Conservation (phyloP, 176 grass and related monocot genomes). For the Leersia perrieri region DNA sequence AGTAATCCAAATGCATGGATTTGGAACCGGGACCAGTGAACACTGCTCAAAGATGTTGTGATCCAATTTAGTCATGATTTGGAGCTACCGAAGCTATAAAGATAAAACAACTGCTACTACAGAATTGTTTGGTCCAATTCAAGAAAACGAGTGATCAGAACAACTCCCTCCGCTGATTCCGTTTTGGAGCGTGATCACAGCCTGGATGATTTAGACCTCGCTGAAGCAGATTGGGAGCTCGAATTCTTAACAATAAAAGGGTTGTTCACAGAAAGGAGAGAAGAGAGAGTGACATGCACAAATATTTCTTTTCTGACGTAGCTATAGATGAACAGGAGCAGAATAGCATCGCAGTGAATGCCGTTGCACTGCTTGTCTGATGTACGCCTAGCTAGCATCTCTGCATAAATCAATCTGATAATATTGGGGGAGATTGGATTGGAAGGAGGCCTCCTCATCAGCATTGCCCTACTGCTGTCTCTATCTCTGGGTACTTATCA, state of each 20-base stretch:
- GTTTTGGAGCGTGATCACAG: conserved; percentile 46
- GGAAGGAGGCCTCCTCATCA: neutral
- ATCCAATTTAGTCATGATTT: conserved; percentile 1
- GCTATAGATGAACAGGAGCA: conserved; percentile 31
- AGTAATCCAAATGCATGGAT: neutral
- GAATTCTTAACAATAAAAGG: neutral
- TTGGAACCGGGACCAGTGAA: conserved; percentile 1
- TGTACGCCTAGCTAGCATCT: conserved; percentile 20
- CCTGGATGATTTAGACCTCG: conserved; percentile 52
- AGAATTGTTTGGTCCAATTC: conserved; percentile 10
- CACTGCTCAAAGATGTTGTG: conserved; percentile 19
- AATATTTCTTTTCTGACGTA: neutral
- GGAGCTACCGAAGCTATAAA: conserved; percentile 14
- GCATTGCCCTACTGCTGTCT: conserved; percentile 11
- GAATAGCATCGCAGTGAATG: conserved; percentile 29
- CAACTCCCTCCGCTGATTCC: conserved; percentile 38
- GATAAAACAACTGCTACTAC: neutral
- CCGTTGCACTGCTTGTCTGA: conserved; percentile 6
- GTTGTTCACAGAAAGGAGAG: neutral
- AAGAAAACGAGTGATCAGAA: conserved; percentile 30
- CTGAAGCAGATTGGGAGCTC: conserved; percentile 29
- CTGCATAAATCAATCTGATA: neutral
- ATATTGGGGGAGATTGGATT: neutral
- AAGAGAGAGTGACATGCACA: neutral
- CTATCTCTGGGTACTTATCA: conserved; percentile 40